A percentile compares a stretch with the other conserved stretches of the same genome.
These are phyloP conservation scores for Tilletia horrida DNA, from an alignment of 1,284 basidiomycete genomes.

Conservation along the genomic window DNA sequence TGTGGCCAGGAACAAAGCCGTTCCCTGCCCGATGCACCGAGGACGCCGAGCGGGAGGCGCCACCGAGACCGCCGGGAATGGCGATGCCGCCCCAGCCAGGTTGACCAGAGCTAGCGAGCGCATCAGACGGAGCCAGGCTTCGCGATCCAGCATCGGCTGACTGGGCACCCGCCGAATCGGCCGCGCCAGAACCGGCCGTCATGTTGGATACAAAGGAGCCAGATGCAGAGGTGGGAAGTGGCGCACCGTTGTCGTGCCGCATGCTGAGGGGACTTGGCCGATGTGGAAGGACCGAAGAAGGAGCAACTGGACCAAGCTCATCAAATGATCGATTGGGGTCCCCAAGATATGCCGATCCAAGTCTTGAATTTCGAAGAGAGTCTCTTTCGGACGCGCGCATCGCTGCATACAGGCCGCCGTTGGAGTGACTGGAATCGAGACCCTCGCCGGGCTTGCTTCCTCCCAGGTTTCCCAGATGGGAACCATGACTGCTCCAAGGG, in stretches of 20 bases:
- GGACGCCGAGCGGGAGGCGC: no score
- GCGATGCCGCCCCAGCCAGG: not conserved
- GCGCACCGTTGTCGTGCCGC: conserved; percentile 7
- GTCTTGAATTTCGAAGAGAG: no score
- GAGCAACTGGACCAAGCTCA: conserved; percentile 17
- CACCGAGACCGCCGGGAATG: no score
- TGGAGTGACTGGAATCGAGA: no score
- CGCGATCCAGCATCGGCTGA: not conserved
- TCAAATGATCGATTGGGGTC: not conserved
- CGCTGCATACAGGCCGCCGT: no score
- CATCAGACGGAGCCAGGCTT: conserved; percentile 5
- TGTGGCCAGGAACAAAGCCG: no score
- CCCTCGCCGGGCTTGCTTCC: no score
- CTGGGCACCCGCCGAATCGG: not conserved
- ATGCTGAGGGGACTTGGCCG: conserved; percentile 20
- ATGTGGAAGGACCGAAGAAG: conserved; percentile 20
- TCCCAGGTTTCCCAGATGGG: no score
- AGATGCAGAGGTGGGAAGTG: conserved; percentile 9
- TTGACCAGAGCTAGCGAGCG: conserved; percentile 2
- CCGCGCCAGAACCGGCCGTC: not conserved
- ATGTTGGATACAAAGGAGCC: conserved; percentile 11
- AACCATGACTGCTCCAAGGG: no score
- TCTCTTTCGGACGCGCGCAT: no score
- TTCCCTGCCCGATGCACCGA: no score
- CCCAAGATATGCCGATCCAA: no score